Conservation (phyloP, 768 basidiomycete genomes). For the Thelephora aurantiotincta region DNA sequence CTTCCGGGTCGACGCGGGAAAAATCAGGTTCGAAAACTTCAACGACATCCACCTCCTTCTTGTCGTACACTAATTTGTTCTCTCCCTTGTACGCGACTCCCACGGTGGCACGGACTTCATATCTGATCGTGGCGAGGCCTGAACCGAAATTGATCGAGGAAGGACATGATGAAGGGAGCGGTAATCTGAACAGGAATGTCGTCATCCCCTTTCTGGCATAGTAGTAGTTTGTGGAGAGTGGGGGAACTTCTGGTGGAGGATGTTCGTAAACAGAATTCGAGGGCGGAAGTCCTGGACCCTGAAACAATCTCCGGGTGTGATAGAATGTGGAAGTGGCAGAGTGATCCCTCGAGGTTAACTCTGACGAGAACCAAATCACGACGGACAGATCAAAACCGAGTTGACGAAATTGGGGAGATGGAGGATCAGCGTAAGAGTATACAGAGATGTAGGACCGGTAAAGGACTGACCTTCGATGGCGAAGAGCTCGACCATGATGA, state of each 20-base stretch:
- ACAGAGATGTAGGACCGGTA: background rate
- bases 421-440: background rate
- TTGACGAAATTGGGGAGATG: slow-evolving; percentile 4
- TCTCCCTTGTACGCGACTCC: slow-evolving; percentile 69
- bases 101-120: slow-evolving; percentile 61
- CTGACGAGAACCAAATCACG: slow-evolving; percentile 22
- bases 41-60: slow-evolving; percentile 47
- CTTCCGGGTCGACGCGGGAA: slow-evolving; percentile 33
- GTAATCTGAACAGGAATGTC: slow-evolving; percentile 71
- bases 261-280: slow-evolving; percentile 70
- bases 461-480: slow-evolving; percentile 49
- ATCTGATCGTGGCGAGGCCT: slow-evolving; percentile 52
- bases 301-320: slow-evolving; percentile 57
- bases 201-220: slow-evolving; percentile 65
- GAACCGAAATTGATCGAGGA: slow-evolving; percentile 59
- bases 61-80: slow-evolving; percentile 50
- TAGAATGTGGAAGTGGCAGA: slow-evolving; percentile 70
- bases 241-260: slow-evolving; percentile 40
- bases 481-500: slow-evolving; percentile 67
- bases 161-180: slow-evolving; percentile 51
- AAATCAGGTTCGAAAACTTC: slow-evolving; percentile 29
- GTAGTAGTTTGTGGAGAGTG: slow-evolving; percentile 50
- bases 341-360: slow-evolving; percentile 64
- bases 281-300: slow-evolving; percentile 69
- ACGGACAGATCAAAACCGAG: background rate